Evolutionary conservation across 2,329 filamentous ascomycete species (phyloP).

Genomic region (Trichocomaceae sp.): DNA sequence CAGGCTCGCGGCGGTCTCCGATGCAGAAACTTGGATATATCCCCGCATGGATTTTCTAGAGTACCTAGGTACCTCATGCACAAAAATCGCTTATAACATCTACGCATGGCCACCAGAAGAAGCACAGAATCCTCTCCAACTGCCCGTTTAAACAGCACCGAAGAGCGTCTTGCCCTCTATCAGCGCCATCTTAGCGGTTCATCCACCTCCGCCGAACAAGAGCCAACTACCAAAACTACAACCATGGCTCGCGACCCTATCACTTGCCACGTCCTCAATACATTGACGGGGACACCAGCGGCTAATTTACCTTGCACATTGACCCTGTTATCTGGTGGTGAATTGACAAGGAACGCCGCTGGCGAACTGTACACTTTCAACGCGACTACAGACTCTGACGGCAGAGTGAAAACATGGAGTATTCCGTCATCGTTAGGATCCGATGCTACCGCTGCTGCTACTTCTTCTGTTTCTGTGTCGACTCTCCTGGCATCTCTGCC

Average conservation of each 20-base stretch:
- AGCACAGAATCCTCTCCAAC: background rate
- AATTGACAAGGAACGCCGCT: slow-evolving; percentile 3
- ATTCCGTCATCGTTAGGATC: background rate
- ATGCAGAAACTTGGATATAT: slow-evolving; percentile 22
- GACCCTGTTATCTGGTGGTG: slow-evolving; percentile 46
- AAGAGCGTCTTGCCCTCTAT: slow-evolving; percentile 29
- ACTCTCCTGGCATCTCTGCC: slow-evolving; percentile 31
- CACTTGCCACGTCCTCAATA: slow-evolving; percentile 47
- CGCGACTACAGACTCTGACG: slow-evolving; percentile 41
- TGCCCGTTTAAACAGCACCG: slow-evolving; percentile 21
- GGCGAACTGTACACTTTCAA: slow-evolving; percentile 26
- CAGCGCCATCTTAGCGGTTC: slow-evolving; percentile 25
- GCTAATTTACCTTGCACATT: slow-evolving; percentile 44
- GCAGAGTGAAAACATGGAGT: slow-evolving; percentile 34
- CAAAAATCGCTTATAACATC: background rate
- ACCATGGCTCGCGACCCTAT: slow-evolving; percentile 41
- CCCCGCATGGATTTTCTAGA: background rate
- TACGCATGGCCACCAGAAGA: slow-evolving; percentile 1
- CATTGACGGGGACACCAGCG: slow-evolving; percentile 39
- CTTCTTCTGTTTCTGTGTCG: slow-evolving; percentile 14
- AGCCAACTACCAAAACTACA: slow-evolving; percentile 11
- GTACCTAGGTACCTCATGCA: background rate
- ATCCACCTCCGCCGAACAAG: background rate
- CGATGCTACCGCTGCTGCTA: slow-evolving; percentile 7
- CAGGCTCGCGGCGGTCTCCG: slow-evolving; percentile 30